Base-by-base conservation (phyloP, 2,329 filamentous ascomycete species). In the Chrysosporium queenslandicum region DNA sequence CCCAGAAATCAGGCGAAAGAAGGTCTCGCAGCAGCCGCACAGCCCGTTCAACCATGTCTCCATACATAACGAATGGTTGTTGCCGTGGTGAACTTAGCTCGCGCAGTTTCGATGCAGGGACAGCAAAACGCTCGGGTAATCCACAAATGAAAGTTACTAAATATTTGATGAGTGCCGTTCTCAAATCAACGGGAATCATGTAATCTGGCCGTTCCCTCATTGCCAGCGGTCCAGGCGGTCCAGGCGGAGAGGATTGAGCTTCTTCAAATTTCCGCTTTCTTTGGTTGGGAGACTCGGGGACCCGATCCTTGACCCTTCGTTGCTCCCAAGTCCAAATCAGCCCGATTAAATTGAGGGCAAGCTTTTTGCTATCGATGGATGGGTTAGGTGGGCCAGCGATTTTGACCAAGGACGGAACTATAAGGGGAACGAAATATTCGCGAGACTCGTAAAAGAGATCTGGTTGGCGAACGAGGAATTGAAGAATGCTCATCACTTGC, bases 401-500 rank as follows among this genome's bases (percentile, higher is more conserved):
- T 69, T 97, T 97, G 49, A 86, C 79, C 32, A 98, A 74, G 3
- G 88, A 91, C 1, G 83, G 84, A 52, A 98, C 90, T 65, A 98
- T 94, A 58, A 92, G 79, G 53, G 86, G 80, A 3, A 89, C 82
- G 58, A 97, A 94, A 63, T 91, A 90, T 58, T 98, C 92, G 51
- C 92, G 79, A 1, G 88, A 89, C 58, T 97, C 91, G 60, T 94
- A 98, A 71, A 98, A 98, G 3, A 98, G 74, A 62, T 92, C 85
- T 0, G 90, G 86, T 65, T 98, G 91, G 53, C 87, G 82, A 32
- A 96, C 91, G 30, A 98, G 76, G 70, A 98, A 98, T 63, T 96
- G 86, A 74, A 96, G 97, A 61, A 98, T 97, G 71, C 86, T 92
- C 50, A 89, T 95, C 72, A 97, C 85, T 70, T 97, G 92, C 68